Evolutionary conservation across 768 basidiomycete genomes (phyloP).

Genomic region (Scleroderma bovista): DNA sequence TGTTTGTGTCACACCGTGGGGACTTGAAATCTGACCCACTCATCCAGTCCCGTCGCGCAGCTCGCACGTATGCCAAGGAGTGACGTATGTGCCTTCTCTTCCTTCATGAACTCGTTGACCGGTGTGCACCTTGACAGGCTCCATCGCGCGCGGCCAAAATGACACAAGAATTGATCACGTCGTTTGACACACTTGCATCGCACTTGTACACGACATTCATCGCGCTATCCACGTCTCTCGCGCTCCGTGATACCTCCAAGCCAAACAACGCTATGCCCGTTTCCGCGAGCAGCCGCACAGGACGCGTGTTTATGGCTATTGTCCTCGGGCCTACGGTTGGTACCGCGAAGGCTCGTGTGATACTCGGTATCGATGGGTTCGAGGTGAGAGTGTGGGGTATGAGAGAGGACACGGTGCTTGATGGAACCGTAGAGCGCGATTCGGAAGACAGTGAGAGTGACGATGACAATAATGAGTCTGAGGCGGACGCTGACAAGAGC

Average conservation of each 20-base stretch:
- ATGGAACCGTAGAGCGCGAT: no score
- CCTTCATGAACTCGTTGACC: not conserved
- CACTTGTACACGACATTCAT: slow-evolving; percentile 73
- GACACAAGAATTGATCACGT: slow-evolving; percentile 53
- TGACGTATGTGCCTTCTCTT: slow-evolving; percentile 30
- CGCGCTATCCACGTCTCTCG: slow-evolving; percentile 64
- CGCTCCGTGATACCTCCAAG: slow-evolving; percentile 21
- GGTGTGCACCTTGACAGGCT: slow-evolving; percentile 22
- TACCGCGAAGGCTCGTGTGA: slow-evolving; percentile 53
- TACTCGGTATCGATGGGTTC: slow-evolving; percentile 61
- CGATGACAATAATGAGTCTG: not conserved
- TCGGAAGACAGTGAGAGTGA: not conserved
- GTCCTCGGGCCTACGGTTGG: slow-evolving; percentile 62
- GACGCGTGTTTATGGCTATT: slow-evolving; percentile 48
- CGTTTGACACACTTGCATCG: slow-evolving; percentile 67
- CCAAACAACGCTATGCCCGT: not conserved
- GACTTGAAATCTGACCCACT: not conserved
- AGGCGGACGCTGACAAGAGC: slow-evolving; percentile 5
- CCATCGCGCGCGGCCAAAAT: slow-evolving; percentile 50
- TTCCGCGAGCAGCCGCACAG: slow-evolving; percentile 11
- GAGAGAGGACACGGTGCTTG: slow-evolving; percentile 24
- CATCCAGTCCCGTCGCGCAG: slow-evolving; percentile 57
- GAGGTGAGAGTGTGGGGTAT: slow-evolving; percentile 38
- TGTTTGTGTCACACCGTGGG: not conserved
- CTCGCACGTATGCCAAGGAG: slow-evolving; percentile 47